Conservation (phyloP, 2,329 filamentous ascomycete species). For the Gaeumannomyces sp. region DNA sequence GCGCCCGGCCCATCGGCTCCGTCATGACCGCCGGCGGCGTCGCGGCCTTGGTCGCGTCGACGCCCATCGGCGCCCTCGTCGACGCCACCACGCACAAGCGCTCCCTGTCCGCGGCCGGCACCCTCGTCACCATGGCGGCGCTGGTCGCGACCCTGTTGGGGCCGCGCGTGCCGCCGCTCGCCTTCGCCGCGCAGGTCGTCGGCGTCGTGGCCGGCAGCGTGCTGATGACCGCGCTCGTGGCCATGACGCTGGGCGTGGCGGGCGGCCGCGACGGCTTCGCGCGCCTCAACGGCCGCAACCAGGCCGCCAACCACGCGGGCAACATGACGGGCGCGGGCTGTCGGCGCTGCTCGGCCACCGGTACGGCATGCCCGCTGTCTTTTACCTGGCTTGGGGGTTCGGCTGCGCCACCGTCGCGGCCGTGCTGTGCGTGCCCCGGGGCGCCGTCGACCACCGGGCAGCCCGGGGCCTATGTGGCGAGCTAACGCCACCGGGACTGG, state of each 20-base stretch:
- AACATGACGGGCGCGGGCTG: conserved; percentile 6
- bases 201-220: background rate
- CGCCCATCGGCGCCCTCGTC: background rate
- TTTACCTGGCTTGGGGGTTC: conserved; percentile 6
- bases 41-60: background rate
- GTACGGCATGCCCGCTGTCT: conserved; percentile 1
- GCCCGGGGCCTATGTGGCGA: background rate
- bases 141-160: conserved; percentile 39
- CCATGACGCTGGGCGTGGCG: conserved; percentile 4
- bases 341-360: conserved; percentile 1
- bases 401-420: background rate
- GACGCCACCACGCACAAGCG: conserved; percentile 3
- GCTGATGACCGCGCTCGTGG: conserved; percentile 5
- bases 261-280: background rate
- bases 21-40: conserved; percentile 2
- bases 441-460: conserved; percentile 3
- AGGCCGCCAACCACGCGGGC: conserved; percentile 6
- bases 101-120: background rate
- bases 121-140: background rate
- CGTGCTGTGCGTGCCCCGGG: background rate
- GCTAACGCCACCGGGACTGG: background rate
- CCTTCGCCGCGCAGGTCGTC: background rate
- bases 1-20: conserved; percentile 3
- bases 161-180: background rate
- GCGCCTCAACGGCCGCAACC: conserved; percentile 5